Evolutionary conservation across 352 stramenopile genomes (phyloP).

Genomic region (Saprolegnia diclina): DNA sequence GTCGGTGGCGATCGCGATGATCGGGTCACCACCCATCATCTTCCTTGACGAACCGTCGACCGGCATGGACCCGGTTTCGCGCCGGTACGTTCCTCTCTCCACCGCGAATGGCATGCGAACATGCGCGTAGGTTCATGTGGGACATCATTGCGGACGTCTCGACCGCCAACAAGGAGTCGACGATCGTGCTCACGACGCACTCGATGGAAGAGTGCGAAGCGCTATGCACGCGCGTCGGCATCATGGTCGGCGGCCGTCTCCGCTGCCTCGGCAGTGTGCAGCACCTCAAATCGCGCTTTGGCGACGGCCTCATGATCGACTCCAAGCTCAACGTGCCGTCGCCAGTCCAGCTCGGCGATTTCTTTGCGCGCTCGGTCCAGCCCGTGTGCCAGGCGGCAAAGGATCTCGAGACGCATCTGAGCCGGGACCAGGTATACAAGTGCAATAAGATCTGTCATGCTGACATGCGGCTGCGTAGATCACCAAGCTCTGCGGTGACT

Average conservation of each 20-base stretch:
- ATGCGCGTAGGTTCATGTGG: conserved; percentile 88
- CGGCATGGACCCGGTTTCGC: conserved; percentile 92
- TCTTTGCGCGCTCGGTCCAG: conserved; percentile 16
- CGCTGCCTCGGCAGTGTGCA: conserved; percentile 83
- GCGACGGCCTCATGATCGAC: conserved; percentile 90
- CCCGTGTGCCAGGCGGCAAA: conserved; percentile 36
- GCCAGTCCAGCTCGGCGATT: conserved; percentile 31
- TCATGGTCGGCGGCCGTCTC: conserved; percentile 82
- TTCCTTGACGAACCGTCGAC: conserved; percentile 90
- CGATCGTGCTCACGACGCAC: conserved; percentile 91
- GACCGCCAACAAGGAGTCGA: conserved; percentile 54
- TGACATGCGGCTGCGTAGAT: not conserved
- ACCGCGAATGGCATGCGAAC: no score
- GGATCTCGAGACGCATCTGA: not conserved
- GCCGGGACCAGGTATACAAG: not conserved
- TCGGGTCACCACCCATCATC: conserved; percentile 86
- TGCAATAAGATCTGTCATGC: not conserved
- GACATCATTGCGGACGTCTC: conserved; percentile 78
- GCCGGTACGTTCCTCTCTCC: conserved; percentile 34
- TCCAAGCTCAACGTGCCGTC: conserved; percentile 38
- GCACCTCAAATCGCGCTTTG: conserved; percentile 95
- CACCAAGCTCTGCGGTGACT: not conserved
- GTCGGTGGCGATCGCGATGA: conserved; percentile 92
- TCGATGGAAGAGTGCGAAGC: conserved; percentile 96
- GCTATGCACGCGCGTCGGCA: conserved; percentile 91